These are phyloP conservation scores for Venturia effusa DNA, from an alignment of 2,329 filamentous ascomycete genomes.

Conservation along the genomic window DNA sequence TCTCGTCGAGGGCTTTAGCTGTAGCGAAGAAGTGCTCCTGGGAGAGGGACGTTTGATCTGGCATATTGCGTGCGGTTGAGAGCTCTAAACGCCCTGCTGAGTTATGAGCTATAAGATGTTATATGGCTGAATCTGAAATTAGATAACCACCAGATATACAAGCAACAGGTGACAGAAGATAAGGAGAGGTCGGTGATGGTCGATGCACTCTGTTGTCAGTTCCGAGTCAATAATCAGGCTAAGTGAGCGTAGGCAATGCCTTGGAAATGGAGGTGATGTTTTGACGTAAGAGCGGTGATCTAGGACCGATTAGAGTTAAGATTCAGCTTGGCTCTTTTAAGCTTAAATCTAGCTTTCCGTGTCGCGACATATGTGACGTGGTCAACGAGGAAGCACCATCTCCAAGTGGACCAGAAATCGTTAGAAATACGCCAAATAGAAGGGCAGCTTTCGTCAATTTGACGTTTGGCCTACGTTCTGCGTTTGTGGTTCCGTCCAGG, in stretches of 20 bases:
- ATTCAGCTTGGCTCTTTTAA: neutral
- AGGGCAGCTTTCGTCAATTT: too few relatives aligned
- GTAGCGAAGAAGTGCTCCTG: neutral
- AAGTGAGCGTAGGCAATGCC: neutral
- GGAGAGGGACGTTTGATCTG: neutral
- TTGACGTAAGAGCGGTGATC: neutral
- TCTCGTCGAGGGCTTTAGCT: constrained; percentile 6
- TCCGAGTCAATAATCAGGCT: neutral
- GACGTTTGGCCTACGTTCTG: too few relatives aligned
- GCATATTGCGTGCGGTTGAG: neutral
- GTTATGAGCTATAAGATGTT: neutral
- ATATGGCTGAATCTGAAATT: neutral
- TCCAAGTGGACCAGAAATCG: too few relatives aligned
- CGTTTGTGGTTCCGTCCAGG: too few relatives aligned
- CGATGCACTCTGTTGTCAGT: neutral
- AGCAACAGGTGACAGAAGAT: neutral
- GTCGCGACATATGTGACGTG: neutral
- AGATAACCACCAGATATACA: neutral
- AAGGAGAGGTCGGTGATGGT: too few relatives aligned
- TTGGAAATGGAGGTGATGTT: neutral
- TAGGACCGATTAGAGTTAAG: neutral
- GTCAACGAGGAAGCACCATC: too few relatives aligned
- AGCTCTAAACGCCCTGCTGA: neutral
- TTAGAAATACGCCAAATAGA: too few relatives aligned
- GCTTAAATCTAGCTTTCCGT: neutral